These are phyloP conservation scores for Stemphylium beticola DNA, from an alignment of 2,329 filamentous ascomycete genomes.

Conservation along the genomic window DNA sequence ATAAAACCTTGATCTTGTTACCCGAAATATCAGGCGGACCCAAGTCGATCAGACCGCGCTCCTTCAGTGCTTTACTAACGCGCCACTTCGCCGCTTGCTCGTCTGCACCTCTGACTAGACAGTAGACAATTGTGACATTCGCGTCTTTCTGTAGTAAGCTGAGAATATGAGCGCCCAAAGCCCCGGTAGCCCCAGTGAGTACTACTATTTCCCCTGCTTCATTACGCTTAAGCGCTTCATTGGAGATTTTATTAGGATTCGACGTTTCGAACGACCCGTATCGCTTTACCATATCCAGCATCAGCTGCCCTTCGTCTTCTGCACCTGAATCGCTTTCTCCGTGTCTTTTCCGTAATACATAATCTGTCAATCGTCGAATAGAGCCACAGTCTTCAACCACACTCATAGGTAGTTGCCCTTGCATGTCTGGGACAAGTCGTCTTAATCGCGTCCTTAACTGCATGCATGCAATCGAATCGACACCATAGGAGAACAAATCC, in stretches of 20 bases:
- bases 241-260: background rate
- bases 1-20: conserved; percentile 56
- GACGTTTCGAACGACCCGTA: conserved; percentile 53
- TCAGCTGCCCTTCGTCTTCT: conserved; percentile 50
- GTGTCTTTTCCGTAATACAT: conserved; percentile 49
- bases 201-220: conserved; percentile 34
- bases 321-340: conserved; percentile 38
- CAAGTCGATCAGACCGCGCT: conserved; percentile 39
- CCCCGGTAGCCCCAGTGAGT: conserved; percentile 59
- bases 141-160: conserved; percentile 50
- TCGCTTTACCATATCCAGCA: conserved; percentile 56
- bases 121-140: conserved; percentile 58
- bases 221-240: conserved; percentile 1
- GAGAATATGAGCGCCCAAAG: conserved; percentile 60
- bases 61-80: conserved; percentile 41
- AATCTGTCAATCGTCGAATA: conserved; percentile 51
- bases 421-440: conserved; percentile 42
- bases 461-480: conserved; percentile 66
- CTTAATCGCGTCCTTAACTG: conserved; percentile 55
- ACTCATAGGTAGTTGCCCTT: conserved; percentile 59
- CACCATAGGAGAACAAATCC: conserved; percentile 64
- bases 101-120: conserved; percentile 60
- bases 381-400: conserved; percentile 66
- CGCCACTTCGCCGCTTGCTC: conserved; percentile 40
- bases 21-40: conserved; percentile 15